Conservation (phyloP, 495 filamentous ascomycete species). For the Letharia lupina region DNA sequence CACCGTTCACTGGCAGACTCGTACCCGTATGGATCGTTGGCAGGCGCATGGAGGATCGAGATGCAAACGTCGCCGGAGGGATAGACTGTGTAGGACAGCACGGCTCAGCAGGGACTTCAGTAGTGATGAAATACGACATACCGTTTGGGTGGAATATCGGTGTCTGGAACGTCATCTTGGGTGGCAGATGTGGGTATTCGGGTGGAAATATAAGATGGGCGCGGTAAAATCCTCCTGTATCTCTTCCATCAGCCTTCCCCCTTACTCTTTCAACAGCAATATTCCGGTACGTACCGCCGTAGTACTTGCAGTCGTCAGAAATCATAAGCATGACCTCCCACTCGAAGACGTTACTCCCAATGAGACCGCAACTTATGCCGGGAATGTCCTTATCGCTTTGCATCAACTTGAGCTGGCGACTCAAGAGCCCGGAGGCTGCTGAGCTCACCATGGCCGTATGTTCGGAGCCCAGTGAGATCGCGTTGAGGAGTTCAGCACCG, state of each 20-base stretch:
- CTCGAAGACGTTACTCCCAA: conserved; percentile 87
- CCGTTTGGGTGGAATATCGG: conserved; percentile 94
- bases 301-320: conserved; percentile 88
- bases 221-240: conserved; percentile 76
- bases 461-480: conserved; percentile 21
- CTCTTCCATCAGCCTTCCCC: background rate
- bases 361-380: conserved; percentile 85
- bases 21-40: conserved; percentile 94
- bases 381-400: conserved; percentile 84
- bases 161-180: conserved; percentile 81
- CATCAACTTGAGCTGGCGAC: conserved; percentile 86
- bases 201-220: conserved; percentile 68
- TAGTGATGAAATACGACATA: conserved; percentile 29
- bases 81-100: conserved; percentile 51
- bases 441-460: conserved; percentile 42
- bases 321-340: conserved; percentile 99
- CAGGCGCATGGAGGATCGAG: conserved; percentile 91
- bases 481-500: background rate
- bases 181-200: conserved; percentile 83
- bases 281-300: conserved; percentile 54
- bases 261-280: background rate
- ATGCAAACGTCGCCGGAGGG: conserved; percentile 86
- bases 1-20: conserved; percentile 87
- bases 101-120: background rate
- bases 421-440: conserved; percentile 65